Base-by-base conservation (phyloP, 169 alveolate species). In the Plasmodium knowlesi region DNA sequence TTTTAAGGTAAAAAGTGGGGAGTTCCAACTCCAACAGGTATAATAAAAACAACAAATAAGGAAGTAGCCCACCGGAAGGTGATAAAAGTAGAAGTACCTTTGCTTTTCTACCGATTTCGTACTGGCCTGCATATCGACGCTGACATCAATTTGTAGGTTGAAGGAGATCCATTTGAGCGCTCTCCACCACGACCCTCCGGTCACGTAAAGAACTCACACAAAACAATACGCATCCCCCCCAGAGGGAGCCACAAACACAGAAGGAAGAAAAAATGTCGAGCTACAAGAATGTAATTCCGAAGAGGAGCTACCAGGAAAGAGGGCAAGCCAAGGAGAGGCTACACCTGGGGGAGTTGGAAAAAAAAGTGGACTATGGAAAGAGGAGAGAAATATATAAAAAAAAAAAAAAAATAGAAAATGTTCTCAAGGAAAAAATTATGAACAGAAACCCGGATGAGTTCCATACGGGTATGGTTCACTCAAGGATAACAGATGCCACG, bases 391-490 rank as follows among this genome's bases (percentile, higher is more conserved):
- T 86, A 14, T 86, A 86, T 54, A 86, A 86, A 28, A 86, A 86
- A 32, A 86, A 86, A 86, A 74, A 86, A 86, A 86, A 76, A 53
- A 85, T 85, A 0, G 93, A 86, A 54, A 86, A 86, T 86, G 93
- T 86, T 16, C 70, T 86, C 32, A 86, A 76, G 50, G 93, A 86
- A 70, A 86, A 86, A 43, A 76, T 86, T 50, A 86, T 86, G 93
- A 86, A 50, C 3, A 86, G 67, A 37, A 86, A 86, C 32, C 93
- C 93, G 0, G 93, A 86, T 86, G 93, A 86, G 46, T 86, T 86
- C 80, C 84, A 86, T 43, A 86, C 93, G 25, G 93, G 93, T 50
- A 86, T 86, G 86, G 57, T 86, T 67, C 93, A 86, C n/a, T 86
- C 93, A 41, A 50, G 93, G 46, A 37, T 86, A 50, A 73, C 34